phyloP scores from a whole-genome alignment of 108 stramenopile species.

The Fragilaria crotonensis region DNA sequence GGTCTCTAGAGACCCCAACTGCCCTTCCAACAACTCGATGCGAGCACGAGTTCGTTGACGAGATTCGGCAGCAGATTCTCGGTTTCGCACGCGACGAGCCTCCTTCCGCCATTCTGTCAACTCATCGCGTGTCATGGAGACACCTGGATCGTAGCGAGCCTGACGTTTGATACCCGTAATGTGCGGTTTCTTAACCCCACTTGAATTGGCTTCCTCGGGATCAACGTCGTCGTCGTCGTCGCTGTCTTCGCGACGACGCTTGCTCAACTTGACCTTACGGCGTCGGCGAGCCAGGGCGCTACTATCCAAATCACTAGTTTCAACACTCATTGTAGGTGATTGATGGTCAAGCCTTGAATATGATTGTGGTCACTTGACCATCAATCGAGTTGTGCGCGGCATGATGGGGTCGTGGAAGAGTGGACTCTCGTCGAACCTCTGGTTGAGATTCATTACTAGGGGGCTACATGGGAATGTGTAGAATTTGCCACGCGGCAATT shows the following conservation, averaged over 20 bases:
- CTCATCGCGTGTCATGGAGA: conserved; percentile 55
- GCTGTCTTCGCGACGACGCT: background rate
- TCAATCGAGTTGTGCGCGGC: too few species aligned
- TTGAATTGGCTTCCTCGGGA: background rate
- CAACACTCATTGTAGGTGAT: too few species aligned
- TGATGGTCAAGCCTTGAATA: too few species aligned
- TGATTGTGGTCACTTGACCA: too few species aligned
- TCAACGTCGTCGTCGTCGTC: conserved; percentile 1
- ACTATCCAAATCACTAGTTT: too few species aligned
- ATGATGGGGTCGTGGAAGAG: too few species aligned
- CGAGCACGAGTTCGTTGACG: conserved; percentile 49
- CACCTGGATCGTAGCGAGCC: conserved; percentile 46
- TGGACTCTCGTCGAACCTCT: too few species aligned
- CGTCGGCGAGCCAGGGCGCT: background rate
- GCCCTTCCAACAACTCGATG: conserved; percentile 56
- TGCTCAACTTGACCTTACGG: background rate
- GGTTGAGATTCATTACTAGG: too few species aligned
- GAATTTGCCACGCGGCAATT: too few species aligned
- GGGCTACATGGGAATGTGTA: too few species aligned
- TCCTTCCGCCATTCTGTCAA: conserved; percentile 70
- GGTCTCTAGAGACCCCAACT: conserved; percentile 34
- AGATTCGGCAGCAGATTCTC: conserved; percentile 63
- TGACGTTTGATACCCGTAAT: conserved; percentile 43
- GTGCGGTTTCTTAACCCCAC: conserved; percentile 15
- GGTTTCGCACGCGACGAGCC: conserved; percentile 69